Conservation (phyloP, 2,329 filamentous ascomycete genomes). For the Trichophyton equinum region DNA sequence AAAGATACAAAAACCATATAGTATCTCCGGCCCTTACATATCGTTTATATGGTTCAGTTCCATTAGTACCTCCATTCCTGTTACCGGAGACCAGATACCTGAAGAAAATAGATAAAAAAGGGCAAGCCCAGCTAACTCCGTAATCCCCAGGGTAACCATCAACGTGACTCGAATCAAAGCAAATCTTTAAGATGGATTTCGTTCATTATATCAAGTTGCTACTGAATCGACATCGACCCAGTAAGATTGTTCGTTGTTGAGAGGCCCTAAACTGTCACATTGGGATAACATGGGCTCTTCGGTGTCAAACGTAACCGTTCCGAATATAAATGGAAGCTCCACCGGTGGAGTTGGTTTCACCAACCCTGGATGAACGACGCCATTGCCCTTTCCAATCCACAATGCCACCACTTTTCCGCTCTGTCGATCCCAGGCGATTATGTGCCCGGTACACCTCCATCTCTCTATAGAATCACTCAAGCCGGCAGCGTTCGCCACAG, state of each 20-base stretch:
- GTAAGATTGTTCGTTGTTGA: constrained; percentile 11
- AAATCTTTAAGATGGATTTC: neutral
- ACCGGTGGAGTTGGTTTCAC: constrained; percentile 10
- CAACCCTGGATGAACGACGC: constrained; percentile 17
- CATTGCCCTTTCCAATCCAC: constrained; percentile 19
- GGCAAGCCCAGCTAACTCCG: neutral
- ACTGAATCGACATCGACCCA: constrained; percentile 20
- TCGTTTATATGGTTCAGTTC: neutral
- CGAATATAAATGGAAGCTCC: constrained; percentile 1
- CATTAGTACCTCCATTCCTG: neutral
- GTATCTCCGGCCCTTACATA: too few relatives aligned
- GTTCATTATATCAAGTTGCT: constrained; percentile 9
- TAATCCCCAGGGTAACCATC: neutral
- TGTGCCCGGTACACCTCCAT: constrained; percentile 26
- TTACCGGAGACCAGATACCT: too few relatives aligned
- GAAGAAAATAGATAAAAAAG: too few relatives aligned
- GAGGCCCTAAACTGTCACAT: constrained; percentile 3
- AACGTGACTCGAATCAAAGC: neutral
- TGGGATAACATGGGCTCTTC: neutral
- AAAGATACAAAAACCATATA: neutral
- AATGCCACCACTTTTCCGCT: constrained; percentile 21
- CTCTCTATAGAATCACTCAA: constrained; percentile 4
- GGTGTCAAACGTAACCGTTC: neutral
- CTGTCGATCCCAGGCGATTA: constrained; percentile 27
- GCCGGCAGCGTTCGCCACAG: neutral